Evolutionary conservation across 202 grass and related monocot species (phyloP).

Genomic region (Schoenoplectus tabernaemontani): DNA sequence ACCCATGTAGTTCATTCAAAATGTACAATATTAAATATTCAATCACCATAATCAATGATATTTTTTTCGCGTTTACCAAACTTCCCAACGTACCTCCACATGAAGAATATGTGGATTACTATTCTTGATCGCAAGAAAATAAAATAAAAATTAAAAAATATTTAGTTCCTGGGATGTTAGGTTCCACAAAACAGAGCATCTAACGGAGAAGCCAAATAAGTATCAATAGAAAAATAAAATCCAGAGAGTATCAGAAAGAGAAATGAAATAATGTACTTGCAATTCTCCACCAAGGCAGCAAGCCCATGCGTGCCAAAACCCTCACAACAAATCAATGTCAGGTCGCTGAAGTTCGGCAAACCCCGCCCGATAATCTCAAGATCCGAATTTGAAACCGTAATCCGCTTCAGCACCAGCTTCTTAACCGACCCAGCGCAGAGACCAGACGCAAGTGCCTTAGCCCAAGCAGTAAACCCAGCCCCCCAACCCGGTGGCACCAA

Average conservation of each 20-base stretch:
- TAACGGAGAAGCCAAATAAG: background rate
- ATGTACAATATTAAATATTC: background rate
- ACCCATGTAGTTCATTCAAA: background rate
- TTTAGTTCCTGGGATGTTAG: background rate
- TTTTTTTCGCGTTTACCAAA: background rate
- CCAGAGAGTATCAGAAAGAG: background rate
- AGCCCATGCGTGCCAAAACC: constrained; percentile 74
- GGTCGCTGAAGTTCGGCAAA: constrained; percentile 42
- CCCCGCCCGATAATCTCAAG: constrained; percentile 44
- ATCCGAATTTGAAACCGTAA: constrained; percentile 69
- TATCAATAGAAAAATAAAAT: background rate
- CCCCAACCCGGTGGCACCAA: constrained; percentile 70
- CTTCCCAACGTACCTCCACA: background rate
- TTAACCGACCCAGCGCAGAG: background rate
- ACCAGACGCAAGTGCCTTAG: constrained; percentile 31
- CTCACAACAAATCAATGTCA: constrained; percentile 76
- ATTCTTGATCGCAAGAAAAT: background rate
- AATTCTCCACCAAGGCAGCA: constrained; percentile 55
- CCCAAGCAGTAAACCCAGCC: constrained; percentile 62
- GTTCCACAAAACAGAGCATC: background rate
- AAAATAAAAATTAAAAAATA: background rate
- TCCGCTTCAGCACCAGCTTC: constrained; percentile 41
- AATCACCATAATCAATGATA: background rate
- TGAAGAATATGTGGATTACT: background rate
- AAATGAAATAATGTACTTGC: constrained; percentile 38